These are phyloP conservation scores for Phytophthora megakarya DNA, from an alignment of 352 stramenopile genomes.

Conservation along the genomic window DNA sequence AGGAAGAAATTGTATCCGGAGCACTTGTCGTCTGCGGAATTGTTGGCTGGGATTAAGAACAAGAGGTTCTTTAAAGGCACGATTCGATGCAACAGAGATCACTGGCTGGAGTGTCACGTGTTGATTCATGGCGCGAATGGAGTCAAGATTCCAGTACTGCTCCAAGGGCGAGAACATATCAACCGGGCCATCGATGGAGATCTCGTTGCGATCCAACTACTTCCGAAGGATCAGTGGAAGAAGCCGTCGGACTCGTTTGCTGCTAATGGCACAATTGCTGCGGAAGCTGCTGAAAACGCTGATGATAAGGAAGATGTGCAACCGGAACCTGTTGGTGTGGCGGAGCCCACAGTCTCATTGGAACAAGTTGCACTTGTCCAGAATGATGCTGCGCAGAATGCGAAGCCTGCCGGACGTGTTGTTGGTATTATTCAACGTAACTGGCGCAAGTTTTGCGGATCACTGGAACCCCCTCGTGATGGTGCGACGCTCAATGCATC, in stretches of 20 bases:
- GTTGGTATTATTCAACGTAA: conserved; percentile 93
- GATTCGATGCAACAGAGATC: conserved; percentile 86
- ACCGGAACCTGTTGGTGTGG: conserved; percentile 44
- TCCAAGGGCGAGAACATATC: conserved; percentile 86
- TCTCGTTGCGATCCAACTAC: conserved; percentile 95
- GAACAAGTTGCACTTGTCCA: conserved; percentile 67
- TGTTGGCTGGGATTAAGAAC: conserved; percentile 88
- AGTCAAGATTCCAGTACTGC: conserved; percentile 69
- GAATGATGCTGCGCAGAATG: conserved; percentile 48
- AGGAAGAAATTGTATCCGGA: conserved; percentile 76
- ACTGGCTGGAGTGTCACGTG: conserved; percentile 83
- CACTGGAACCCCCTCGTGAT: conserved; percentile 82
- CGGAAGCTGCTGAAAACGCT: conserved; percentile 46
- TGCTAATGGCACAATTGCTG: conserved; percentile 43
- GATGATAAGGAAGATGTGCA: conserved; percentile 51
- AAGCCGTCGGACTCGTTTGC: conserved; percentile 75
- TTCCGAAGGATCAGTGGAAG: conserved; percentile 86
- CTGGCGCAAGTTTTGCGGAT: conserved; percentile 95
- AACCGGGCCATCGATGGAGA: conserved; percentile 98
- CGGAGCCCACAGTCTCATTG: conserved; percentile 67
- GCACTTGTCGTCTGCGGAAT: conserved; percentile 74
- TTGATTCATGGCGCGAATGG: conserved; percentile 73
- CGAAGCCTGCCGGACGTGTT: conserved; percentile 81
- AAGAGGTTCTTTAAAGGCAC: conserved; percentile 90
- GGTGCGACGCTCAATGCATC: conserved; percentile 44